Evolutionary conservation across 148 eudicot genomes (phyloP), one percentile per base, ranked within the genome.

Genomic region (Heliosperma pusillum): DNA sequence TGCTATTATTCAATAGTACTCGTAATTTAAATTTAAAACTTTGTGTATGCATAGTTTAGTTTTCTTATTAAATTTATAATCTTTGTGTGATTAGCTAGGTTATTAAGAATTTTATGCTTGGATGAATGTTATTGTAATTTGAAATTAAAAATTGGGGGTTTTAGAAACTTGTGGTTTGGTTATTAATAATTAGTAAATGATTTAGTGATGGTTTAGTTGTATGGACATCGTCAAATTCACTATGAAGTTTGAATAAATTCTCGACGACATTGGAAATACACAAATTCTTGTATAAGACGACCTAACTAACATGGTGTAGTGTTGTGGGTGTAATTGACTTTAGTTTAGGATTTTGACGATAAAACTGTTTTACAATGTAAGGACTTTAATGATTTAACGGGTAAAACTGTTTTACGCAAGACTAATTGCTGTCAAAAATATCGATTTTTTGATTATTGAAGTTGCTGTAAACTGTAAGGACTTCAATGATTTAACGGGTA

Each of bases 191-290:
- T 47, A 61, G 65, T 61, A 61, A 24, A 61, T 61, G 30, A 22
- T 61, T 61, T 26, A 25, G 30, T 61, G 29, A 9, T 22, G 65
- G 15, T 61, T 61, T 24, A 1, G 65, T 3, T 61, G 13, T 61
- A 8, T 21, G 26, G 24, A 58, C 26, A 19, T 59, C 3, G 61
- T 57, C 9, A 19, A 57, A 19, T 17, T 57, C 22, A 16, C 61
- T 57, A 57, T 13, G 42, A 73, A 59, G 25, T 10, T 66, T 58
- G 63, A 75, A 77, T 36, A 15, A 47, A 50, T 50, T 4, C 55
- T 50, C 19, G 55, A 50, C 42, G 42, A 36, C 5, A 50, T 50
- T 50, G 55, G 55, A 50, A 50, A 50, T 12, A 17, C 55, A 10
- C 17, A 50, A 50, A 50, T 12, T 50, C 55, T 50, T 50, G 55